Evolutionary conservation across 2,329 filamentous ascomycete genomes (phyloP), one percentile per base, ranked within the genome.

Genomic region (Hypoxylon sp.): DNA sequence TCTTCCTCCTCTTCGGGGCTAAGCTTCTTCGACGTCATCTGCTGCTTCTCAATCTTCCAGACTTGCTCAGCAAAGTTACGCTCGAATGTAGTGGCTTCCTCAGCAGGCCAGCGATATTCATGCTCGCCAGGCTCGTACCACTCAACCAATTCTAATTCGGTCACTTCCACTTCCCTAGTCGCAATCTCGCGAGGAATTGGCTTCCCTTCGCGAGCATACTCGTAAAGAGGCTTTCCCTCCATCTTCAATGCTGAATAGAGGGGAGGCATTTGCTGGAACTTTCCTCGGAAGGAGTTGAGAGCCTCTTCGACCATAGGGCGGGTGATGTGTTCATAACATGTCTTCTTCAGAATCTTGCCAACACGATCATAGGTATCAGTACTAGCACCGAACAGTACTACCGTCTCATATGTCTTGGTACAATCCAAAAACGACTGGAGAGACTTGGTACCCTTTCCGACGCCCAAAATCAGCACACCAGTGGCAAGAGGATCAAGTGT

Each of bases 401-500:
- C 88, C 0, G 94, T 90, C 81, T 98, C 95, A 81, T 99, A 99
- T 0, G 90, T 92, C 84, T 99, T 99, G 53, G 92, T 97, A 84
- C 96, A 98, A 61, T 89, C 86, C 49, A 98, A 85, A 79, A 98
- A 98, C 37, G 89, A 84, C 44, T 88, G 84, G 1, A 99, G 86
- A 13, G 87, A 84, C 81, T 98, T 99, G 61, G 96, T 99, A 42
- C 93, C 96, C 66, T 88, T 90, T 37, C 95, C 96, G 58, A 98
- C 86, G 62, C 95, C 96, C 6, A 96, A 85, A 70, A 98, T 94
- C 55, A 99, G 87, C 25, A 99, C 93, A 50, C 96, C 96, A 0
- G 95, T 97, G 7, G 96, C 96, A 75, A 98, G 87, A 27, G 96
- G 96, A 77, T 99, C 96, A 17, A 99, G 87, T 1, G 96, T 99